Evolutionary conservation across 2,329 filamentous ascomycete genomes (phyloP).

Genomic region (Verticillium isaacii): DNA sequence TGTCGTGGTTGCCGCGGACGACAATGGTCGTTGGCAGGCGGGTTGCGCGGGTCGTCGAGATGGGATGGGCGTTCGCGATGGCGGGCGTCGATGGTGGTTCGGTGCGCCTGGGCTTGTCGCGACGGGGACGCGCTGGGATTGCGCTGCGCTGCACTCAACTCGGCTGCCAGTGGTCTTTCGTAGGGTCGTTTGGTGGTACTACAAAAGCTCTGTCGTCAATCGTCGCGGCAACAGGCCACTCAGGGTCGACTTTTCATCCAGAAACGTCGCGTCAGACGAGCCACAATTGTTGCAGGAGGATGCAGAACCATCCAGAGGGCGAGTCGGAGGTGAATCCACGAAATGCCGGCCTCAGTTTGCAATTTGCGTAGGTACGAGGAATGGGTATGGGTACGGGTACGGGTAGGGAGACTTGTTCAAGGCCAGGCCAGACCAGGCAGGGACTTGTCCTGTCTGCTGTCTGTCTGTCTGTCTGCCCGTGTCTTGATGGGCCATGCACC

Average conservation of each 20-base stretch:
- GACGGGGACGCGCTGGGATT: conserved; percentile 14
- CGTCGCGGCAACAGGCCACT: conserved; percentile 22
- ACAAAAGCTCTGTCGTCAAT: conserved; percentile 30
- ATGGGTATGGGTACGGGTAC: neutral
- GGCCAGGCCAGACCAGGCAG: neutral
- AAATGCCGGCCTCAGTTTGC: neutral
- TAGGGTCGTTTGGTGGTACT: conserved; percentile 30
- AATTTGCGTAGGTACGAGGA: neutral
- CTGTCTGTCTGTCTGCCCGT: neutral
- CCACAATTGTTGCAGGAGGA: neutral
- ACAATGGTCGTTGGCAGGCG: conserved; percentile 2
- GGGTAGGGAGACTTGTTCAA: neutral
- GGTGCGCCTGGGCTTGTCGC: conserved; percentile 14
- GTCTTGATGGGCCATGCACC: neutral
- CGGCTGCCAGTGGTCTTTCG: neutral
- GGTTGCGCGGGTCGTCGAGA: conserved; percentile 1
- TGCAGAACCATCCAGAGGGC: neutral
- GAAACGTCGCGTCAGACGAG: conserved; percentile 4
- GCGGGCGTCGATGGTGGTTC: conserved; percentile 11
- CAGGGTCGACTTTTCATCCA: conserved; percentile 24
- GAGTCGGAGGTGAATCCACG: neutral
- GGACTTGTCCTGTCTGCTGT: neutral
- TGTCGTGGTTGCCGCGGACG: conserved; percentile 1
- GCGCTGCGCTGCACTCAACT: conserved; percentile 4
- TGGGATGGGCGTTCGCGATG: neutral